These are phyloP conservation scores for Suaeda aralocaspica DNA, from an alignment of 148 eudicot genomes.

Conservation along the genomic window DNA sequence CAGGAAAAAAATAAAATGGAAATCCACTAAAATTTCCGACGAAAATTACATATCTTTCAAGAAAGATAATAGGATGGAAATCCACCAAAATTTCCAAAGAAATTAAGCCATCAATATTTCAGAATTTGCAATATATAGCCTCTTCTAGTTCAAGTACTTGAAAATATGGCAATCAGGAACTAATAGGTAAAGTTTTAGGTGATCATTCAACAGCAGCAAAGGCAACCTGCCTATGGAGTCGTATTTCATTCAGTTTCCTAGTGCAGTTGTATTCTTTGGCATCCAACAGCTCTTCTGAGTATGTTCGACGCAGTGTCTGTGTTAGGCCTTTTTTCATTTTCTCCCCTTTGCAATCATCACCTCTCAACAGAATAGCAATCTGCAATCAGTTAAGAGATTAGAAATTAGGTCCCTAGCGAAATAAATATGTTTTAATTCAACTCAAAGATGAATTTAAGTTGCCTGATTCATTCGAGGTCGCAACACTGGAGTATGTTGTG, in stretches of 20 bases:
- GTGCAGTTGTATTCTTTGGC: constrained; percentile 74
- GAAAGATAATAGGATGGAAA: neutral
- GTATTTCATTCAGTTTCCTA: constrained; percentile 42
- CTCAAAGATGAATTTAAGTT: constrained; percentile 23
- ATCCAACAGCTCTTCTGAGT: constrained; percentile 66
- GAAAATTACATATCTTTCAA: too few species aligned
- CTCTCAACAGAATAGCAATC: constrained; percentile 54
- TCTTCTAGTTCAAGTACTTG: neutral
- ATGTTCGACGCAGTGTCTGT: constrained; percentile 43
- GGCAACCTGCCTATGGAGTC: constrained; percentile 44
- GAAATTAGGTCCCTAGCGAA: neutral
- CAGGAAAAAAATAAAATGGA: neutral
- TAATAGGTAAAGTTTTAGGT: neutral
- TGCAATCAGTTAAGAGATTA: constrained; percentile 21
- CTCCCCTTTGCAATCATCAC: constrained; percentile 23
- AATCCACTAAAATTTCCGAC: neutral
- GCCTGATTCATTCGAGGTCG: constrained; percentile 89
- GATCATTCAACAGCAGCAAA: constrained; percentile 29
- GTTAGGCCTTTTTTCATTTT: constrained; percentile 22
- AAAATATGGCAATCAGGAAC: neutral
- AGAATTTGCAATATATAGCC: neutral
- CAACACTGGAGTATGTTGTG: constrained; percentile 51
- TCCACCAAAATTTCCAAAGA: neutral
- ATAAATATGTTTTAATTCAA: neutral
- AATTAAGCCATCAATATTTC: neutral